Evolutionary conservation across 805 yeast species (phyloP).

Genomic region (Sugiyamaella boreocaroliniensis): DNA sequence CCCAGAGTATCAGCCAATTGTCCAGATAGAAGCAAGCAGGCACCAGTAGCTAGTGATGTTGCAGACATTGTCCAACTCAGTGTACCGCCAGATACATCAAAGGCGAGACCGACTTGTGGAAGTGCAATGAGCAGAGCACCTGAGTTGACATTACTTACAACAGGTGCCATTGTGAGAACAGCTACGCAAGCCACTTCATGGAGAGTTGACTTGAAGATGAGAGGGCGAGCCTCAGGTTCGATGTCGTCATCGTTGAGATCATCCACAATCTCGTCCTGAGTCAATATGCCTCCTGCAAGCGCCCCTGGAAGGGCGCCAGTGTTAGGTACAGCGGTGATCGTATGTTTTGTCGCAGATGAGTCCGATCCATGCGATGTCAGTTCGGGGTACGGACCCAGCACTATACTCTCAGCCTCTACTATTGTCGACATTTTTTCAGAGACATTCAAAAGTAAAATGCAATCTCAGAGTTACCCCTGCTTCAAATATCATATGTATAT

Average conservation of each 20-base stretch:
- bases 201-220: conserved; percentile 1
- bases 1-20: conserved; percentile 42
- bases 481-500: no score
- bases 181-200: conserved; percentile 4
- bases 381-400: no score
- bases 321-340: not conserved
- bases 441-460: no score
- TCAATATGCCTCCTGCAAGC: no score
- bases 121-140: conserved; percentile 35
- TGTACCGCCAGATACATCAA: conserved; percentile 35
- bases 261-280: no score
- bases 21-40: conserved; percentile 40
- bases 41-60: conserved; percentile 39
- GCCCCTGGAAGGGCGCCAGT: not conserved
- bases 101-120: conserved; percentile 31
- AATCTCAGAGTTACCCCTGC: no score
- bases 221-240: conserved; percentile 6
- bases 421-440: no score
- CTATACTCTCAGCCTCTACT: no score
- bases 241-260: not conserved
- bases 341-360: not conserved
- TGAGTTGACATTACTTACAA: conserved; percentile 7
- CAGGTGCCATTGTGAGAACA: conserved; percentile 10
- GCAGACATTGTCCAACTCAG: conserved; percentile 41
- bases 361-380: not conserved